Evolutionary conservation across 164 flowering plant species (phyloP), one percentile per base, ranked within the genome.

Genomic region (Buxus sempervirens): DNA sequence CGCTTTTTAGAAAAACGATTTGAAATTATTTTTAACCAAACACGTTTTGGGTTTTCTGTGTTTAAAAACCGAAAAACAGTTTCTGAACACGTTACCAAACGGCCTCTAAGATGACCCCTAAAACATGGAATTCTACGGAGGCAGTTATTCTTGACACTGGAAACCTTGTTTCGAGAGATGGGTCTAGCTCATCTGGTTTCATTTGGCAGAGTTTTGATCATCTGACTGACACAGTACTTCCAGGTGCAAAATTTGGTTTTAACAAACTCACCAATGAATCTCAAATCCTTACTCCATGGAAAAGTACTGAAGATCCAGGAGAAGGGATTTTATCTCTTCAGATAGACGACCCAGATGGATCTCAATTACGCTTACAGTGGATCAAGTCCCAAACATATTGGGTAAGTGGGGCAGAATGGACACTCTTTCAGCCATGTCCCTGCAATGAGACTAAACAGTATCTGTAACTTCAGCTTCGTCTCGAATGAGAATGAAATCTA

Each of bases 401-500:
- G 79, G 55, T 32, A n/a, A 78, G 72, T 67, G 79, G 76, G 28
- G 22, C 25, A 76, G 75, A 59, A 73, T 63, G 80, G 80, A 5
- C 45, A 41, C 0, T 54, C 60, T 18, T 73, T 77, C 51, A 60
- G 69, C 26, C 25, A 9, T 16, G 68, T 76, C 19, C 79, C 72
- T 63, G 77, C 72, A 56, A 79, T 75, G 79, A 49, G 63, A 13
- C 0, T 28, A 0, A 53, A 22, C 22, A 36, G 25, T 55, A 36
- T 59, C 19, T 66, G 27, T 63, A 71, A 68, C 54, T 77, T 58
- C 73, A 63, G 62, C 63, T 73, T 62, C 19, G 38, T 65, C 24
- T 14, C 63, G 7, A 67, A 70, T 49, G 53, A 65, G 23, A 45
- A 73, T 8, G 74, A 72, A 63, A 74, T 41, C 19, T 73, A 73